Evolutionary conservation across 495 filamentous ascomycete genomes (phyloP), one percentile per base, ranked within the genome.

Genomic region (Hypomontagnella monticulosa): DNA sequence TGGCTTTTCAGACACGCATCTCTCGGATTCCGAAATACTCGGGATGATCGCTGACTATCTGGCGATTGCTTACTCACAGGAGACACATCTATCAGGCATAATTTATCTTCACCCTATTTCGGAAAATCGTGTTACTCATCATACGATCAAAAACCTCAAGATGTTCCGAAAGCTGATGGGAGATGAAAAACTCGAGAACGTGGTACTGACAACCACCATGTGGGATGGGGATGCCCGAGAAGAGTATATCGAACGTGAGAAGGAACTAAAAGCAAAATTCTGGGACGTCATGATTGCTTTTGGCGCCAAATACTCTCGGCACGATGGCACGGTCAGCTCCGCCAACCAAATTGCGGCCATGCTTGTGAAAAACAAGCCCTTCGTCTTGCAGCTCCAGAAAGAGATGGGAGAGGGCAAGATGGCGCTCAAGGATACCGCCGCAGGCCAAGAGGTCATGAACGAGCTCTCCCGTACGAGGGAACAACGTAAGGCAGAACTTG

Each of bases 121-220:
- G 10, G 75, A 82, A 11, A 55, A 46, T 4, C 67, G 78, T 0
- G 71, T 84, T 65, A 57, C 66, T 15, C 78, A 79, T 6, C 76
- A 80, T 0, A 71, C 75, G n/a, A 66, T 55, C 15, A 73, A 71
- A 10, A 83, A 82, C 51, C 48, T 85, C 0, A 38, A 53, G 6
- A 81, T 82, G 73, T 84, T 85, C 69, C 66, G 71, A 38, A 71
- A 78, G 51, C 67, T 84, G 1, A 81, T 79, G 33, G 83, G 81
- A 4, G 50, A 72, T 0, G 61, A 78, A 8, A 74, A 63, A 23
- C 58, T 83, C 36, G 61, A 67, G 15, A 76, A 74, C 6, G 82
- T 84, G 9, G 54, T 79, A 2, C 73, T 84, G 1, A 71, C 66
- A 1, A 82, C 80, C 11, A 81, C 74, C 6, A 74, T 78, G 67